Conservation (phyloP, 352 stramenopile species). For the Phytophthora citricola region DNA sequence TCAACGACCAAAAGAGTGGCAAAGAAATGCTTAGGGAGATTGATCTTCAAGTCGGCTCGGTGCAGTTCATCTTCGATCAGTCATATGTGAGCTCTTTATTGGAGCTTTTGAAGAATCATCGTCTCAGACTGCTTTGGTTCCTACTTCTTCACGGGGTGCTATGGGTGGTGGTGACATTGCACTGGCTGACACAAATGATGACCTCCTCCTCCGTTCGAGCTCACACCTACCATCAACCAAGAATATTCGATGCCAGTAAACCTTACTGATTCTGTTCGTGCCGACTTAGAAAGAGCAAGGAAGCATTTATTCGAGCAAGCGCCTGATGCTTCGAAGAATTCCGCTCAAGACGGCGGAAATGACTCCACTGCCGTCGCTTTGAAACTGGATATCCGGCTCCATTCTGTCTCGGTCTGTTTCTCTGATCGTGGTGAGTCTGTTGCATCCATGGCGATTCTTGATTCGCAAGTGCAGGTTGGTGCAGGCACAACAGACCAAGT, state of each 20-base stretch:
- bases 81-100: conserved; percentile 83
- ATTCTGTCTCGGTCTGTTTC: conserved; percentile 84
- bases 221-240: conserved; percentile 65
- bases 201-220: conserved; percentile 61
- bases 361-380: conserved; percentile 24
- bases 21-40: conserved; percentile 60
- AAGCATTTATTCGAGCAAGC: conserved; percentile 58
- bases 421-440: conserved; percentile 73
- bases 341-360: conserved; percentile 3
- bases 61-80: conserved; percentile 89
- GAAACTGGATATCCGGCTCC: conserved; percentile 59
- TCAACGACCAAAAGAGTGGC: conserved; percentile 68
- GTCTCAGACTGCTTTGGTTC: conserved; percentile 49
- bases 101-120: conserved; percentile 75
- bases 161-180: conserved; percentile 20
- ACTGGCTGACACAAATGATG: conserved; percentile 27
- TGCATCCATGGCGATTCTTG: conserved; percentile 70
- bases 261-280: conserved; percentile 81
- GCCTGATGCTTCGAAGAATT: conserved; percentile 8
- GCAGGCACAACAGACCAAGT: conserved; percentile 37
- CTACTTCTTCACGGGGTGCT: conserved; percentile 26
- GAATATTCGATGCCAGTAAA: conserved; percentile 78
- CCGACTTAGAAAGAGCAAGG: conserved; percentile 81
- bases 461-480: conserved; percentile 49
- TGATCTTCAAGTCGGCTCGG: conserved; percentile 74